Base-by-base conservation (phyloP, 2,329 filamentous ascomycete species). In the Ophiostoma pallidulum region DNA sequence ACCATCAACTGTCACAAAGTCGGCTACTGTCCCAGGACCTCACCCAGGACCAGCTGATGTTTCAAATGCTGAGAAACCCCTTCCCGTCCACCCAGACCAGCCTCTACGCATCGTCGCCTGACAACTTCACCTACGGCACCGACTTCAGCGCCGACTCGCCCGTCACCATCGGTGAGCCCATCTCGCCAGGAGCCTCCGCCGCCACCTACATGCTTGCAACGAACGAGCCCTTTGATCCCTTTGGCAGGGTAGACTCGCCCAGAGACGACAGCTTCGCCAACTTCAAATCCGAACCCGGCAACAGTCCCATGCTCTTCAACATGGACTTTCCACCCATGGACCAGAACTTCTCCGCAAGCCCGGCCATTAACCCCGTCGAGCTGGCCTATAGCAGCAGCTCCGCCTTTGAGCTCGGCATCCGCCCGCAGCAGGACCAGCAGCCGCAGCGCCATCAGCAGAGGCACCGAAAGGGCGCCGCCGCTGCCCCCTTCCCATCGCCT, bases 141-240 rank as follows among this genome's bases (percentile, higher is more conserved):
- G 62, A 66, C 51, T 62, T 62, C 55, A 58, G 57, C 41, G 61
- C 60, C 28, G 63, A 65, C 54, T 64, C 64, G 26, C 60, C 63
- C 4, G 55, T 60, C n/a, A 64, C 64, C 14, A 60, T 63, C 9
- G 54, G 54, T 20, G 65, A 62, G 0, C 61, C 63, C 39, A 43
- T 61, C 37, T 63, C 62, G 10, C 56, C 58, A 9, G 52, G 54
- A 10, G 51, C 62, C 28, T 54, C 60, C 40, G 59, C 57, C 41
- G 33, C 48, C 20, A 58, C 62, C 24, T 64, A 59, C 49, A 51
- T 56, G 20, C 39, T 18, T 16, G 38, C 28, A 28, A 14, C 26
- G 8, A 51, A 51, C 24, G 57, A 60, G 47, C 58, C 59, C 38
- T 64, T 61, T 56, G 54, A 57, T 19, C 42, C 51, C 20, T 64